Base-by-base conservation (phyloP, 352 stramenopile genomes). In the Phytopythium cucurbitacearum region DNA sequence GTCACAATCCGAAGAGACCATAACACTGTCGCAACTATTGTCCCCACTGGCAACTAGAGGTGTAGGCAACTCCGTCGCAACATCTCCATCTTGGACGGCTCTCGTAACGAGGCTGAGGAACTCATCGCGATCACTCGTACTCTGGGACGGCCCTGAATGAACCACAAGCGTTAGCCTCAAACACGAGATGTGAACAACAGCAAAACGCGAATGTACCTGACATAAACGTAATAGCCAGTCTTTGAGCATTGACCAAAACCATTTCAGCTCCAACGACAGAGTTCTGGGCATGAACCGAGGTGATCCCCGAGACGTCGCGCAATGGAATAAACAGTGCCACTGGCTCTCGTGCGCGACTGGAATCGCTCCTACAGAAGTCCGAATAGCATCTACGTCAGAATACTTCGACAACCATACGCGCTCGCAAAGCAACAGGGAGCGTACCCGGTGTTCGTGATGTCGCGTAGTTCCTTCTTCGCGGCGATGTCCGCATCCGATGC, bases 191-290 rank as follows among this genome's bases (percentile, higher is more conserved):
- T 15, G 2, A 3, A 1, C 16, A 36, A 46, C 12, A 35, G 13
- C 11, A 16, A 4, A 40, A 10, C 16, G 39, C n/a, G 12, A 15
- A 28, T 51, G 6, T 38, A 80, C 74, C 74, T 47, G 79, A 76
- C 69, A 89, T 81, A 56, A 87, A 89, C 3, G 65, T 61, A 9
- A 89, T 16, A 34, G 87, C 76, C n/a, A 89, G 58, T n/a, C 53
- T 35, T 38, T 69, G 51, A 3, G 65, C 72, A 12, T 49, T 59
- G 8, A 45, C 36, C 2, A 89, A 60, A 33, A 48, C 45, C 28
- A 87, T 51, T 10, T 70, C 59, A 48, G 87, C 63, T 4, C 70
- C 74, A 16, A 65, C 50, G 5, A 74, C 66, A 0, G 51, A 68
- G 41, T 82, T 77, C 48, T 89, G 79, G 35, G 80, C 59, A 11